Evolutionary conservation across 1,139 yeast species (phyloP), one percentile per base, ranked within the genome.

Genomic region (Candida mesenterica): DNA sequence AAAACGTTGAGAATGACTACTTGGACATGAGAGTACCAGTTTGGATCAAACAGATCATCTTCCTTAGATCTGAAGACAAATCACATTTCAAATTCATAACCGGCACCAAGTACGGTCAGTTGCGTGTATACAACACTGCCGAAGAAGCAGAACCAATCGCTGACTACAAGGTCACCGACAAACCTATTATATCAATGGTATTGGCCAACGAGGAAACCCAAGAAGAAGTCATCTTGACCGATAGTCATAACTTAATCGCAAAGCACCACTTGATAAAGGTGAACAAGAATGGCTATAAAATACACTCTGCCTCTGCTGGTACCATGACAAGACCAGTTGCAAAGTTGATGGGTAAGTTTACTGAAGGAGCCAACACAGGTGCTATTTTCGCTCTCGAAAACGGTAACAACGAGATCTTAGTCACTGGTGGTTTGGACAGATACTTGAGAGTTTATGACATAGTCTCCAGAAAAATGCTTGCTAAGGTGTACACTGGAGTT

Each of bases 341-440:
- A 31, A 68, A 64, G 42, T 52, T 67, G 23, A 51, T 68, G 31
- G 76, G 75, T 5, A 69, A 69, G 40, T 70, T 50, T 45, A 52
- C 63, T 4, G 66, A 58, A 40, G 75, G 75, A 7, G 68, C 69
- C 3, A 69, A 69, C 45, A 67, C 75, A 15, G 76, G 76, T 43
- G 75, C 75, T 13, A 59, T 68, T 3, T 61, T 60, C 49, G 59
- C 55, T 3, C 41, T 46, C 22, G 44, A 34, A 14, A 43, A 39
- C 24, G 68, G 62, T 5, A 52, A 56, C 27, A 59, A 57, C 35
- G 55, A 49, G n/a, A 47, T 65, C 8, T 52, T 68, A 23, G 71
- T 63, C 10, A 71, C 88, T 17, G 96, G 95, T 28, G 96, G 96
- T 0, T 70, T 89, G 25, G 97, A 90, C 55, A 72, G 96, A 52